These are phyloP conservation scores for Taphrina betulina DNA, from an alignment of 1,139 yeast species.

Conservation along the genomic window DNA sequence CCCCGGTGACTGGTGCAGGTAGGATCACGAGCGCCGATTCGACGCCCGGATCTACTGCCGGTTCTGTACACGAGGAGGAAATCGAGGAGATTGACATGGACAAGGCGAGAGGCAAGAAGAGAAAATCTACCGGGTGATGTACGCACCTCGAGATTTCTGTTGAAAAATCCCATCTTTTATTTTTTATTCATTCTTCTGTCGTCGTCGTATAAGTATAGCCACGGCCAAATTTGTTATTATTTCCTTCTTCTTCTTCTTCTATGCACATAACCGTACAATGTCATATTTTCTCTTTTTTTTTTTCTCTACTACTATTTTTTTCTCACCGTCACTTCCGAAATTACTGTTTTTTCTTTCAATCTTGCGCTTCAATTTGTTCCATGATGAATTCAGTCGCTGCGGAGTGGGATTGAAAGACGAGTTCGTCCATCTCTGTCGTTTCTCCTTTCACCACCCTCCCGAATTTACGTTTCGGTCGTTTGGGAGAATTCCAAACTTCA, in stretches of 20 bases:
- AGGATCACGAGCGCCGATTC: slow-evolving; percentile 4
- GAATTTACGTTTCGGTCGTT: slow-evolving; percentile 21
- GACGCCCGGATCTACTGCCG: slow-evolving; percentile 11
- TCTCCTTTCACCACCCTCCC: slow-evolving; percentile 15
- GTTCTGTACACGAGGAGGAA: slow-evolving; percentile 17
- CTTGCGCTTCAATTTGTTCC: neutral
- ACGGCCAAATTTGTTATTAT: too few relatives aligned
- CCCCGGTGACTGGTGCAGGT: neutral
- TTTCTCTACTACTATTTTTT: too few relatives aligned
- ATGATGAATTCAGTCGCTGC: slow-evolving; percentile 12
- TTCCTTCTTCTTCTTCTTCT: too few relatives aligned
- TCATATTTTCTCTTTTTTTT: too few relatives aligned
- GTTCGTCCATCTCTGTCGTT: slow-evolving; percentile 3
- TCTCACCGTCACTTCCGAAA: too few relatives aligned
- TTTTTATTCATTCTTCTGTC: too few relatives aligned
- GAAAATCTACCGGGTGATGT: slow-evolving; percentile 6
- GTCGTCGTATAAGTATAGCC: too few relatives aligned
- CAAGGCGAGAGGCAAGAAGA: slow-evolving; percentile 27
- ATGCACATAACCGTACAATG: too few relatives aligned
- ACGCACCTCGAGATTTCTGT: too few relatives aligned
- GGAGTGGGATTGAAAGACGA: slow-evolving; percentile 1
- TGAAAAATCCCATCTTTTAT: too few relatives aligned
- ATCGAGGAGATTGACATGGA: slow-evolving; percentile 32
- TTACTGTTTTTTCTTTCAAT: too few relatives aligned
- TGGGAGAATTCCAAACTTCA: slow-evolving; percentile 16